Percentiles rank a stretch among this genome's conserved stretches.
phyloP scores from a whole-genome alignment of 768 basidiomycete species.

The Leccinum uliginosum region DNA sequence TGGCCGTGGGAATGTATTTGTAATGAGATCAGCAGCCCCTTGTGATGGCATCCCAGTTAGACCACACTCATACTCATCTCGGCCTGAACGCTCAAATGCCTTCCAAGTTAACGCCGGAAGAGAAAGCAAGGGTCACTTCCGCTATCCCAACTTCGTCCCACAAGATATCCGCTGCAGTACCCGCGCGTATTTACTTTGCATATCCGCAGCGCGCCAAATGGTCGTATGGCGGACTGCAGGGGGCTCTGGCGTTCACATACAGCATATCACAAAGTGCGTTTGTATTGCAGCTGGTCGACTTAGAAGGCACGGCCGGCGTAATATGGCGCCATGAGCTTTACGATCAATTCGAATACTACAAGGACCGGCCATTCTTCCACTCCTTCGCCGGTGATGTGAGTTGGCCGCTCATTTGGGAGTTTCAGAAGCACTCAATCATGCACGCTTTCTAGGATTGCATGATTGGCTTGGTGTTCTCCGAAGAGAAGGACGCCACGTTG shows the following conservation, averaged over 20 bases:
- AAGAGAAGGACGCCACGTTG: conserved; percentile 77
- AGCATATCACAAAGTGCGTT: conserved; percentile 55
- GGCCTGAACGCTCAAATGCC: conserved; percentile 50
- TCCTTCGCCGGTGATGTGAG: conserved; percentile 85
- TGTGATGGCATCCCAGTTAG: not conserved
- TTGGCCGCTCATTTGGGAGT: conserved; percentile 14
- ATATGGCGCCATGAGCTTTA: conserved; percentile 95
- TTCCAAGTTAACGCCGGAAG: conserved; percentile 63
- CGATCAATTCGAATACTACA: conserved; percentile 70
- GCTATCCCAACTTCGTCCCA: conserved; percentile 50
- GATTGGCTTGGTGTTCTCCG: conserved; percentile 87
- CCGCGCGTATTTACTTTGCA: conserved; percentile 89
- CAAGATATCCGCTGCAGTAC: conserved; percentile 80
- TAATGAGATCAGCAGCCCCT: not conserved
- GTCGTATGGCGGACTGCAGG: conserved; percentile 86
- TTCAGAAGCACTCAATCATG: not conserved
- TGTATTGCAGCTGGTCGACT: conserved; percentile 77
- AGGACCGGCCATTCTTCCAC: conserved; percentile 89
- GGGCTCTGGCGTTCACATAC: conserved; percentile 70
- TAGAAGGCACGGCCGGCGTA: conserved; percentile 78
- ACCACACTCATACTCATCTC: conserved; percentile 1
- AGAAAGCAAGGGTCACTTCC: conserved; percentile 72
- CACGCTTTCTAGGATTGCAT: conserved; percentile 62
- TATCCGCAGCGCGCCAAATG: conserved; percentile 72
- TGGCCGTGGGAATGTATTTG: too few relatives aligned